These are phyloP conservation scores for Monilinia fructicola DNA, from an alignment of 2,329 filamentous ascomycete genomes.

Conservation along the genomic window DNA sequence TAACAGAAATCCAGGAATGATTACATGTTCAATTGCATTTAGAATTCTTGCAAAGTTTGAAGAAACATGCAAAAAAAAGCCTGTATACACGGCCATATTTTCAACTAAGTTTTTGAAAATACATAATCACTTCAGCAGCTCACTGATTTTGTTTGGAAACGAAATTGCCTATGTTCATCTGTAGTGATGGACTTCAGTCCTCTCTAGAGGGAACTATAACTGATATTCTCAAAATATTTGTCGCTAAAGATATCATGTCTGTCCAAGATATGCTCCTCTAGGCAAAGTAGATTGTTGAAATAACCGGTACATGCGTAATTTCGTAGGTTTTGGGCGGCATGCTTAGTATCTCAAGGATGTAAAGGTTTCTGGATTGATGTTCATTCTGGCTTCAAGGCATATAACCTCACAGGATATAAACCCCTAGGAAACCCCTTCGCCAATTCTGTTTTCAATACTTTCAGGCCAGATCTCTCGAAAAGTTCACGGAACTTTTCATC, in stretches of 20 bases:
- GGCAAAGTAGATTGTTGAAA: neutral
- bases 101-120: neutral
- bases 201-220: neutral
- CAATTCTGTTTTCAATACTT: slow-evolving; percentile 66
- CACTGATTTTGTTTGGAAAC: neutral
- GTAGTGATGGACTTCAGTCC: neutral
- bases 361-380: neutral
- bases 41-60: neutral
- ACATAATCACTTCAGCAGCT: neutral
- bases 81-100: neutral
- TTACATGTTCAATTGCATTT: neutral
- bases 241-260: neutral
- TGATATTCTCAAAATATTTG: neutral
- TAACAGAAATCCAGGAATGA: neutral
- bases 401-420: slow-evolving; percentile 74
- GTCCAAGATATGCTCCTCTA: neutral
- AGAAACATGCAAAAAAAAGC: neutral
- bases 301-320: neutral
- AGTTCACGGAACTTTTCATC: slow-evolving; percentile 69
- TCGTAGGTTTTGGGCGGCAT: neutral
- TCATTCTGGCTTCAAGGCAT: slow-evolving; percentile 55
- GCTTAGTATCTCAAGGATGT: neutral
- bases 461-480: slow-evolving; percentile 68
- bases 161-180: neutral
- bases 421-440: slow-evolving; percentile 65